phyloP scores from a whole-genome alignment of 1,284 basidiomycete genomes.

The Malassezia vespertilionis region DNA sequence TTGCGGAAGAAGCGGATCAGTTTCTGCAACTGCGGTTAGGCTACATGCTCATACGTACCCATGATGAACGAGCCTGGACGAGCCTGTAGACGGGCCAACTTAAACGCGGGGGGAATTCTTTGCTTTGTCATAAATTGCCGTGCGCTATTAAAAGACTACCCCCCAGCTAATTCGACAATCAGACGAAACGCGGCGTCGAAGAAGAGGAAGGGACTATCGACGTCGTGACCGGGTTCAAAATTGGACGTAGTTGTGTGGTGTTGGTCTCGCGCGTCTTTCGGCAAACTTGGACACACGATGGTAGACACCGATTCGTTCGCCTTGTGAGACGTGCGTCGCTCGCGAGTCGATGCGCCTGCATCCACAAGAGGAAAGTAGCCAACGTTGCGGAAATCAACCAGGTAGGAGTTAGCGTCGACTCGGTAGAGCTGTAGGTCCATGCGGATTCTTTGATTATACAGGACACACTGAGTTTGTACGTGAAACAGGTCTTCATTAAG shows the following conservation, averaged over 20 bases:
- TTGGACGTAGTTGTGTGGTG: too few species aligned
- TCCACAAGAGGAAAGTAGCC: constrained; percentile 56
- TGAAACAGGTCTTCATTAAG: constrained; percentile 65
- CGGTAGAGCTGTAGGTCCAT: constrained; percentile 97
- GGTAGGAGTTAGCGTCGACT: constrained; percentile 87
- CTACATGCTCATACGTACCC: not conserved
- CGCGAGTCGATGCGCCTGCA: not conserved
- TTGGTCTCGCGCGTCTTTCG: not conserved
- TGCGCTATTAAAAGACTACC: too few species aligned
- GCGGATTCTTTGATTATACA: constrained; percentile 48
- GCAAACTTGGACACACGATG: too few species aligned
- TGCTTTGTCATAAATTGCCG: too few species aligned
- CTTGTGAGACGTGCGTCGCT: too few species aligned
- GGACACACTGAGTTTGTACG: constrained; percentile 72
- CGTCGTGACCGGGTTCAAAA: too few species aligned
- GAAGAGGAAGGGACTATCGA: constrained; percentile 82
- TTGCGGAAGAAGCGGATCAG: constrained; percentile 9
- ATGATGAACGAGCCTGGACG: too few species aligned
- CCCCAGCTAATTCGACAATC: constrained; percentile 47
- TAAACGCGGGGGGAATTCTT: too few species aligned
- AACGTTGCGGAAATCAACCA: constrained; percentile 96
- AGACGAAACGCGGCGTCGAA: constrained; percentile 76
- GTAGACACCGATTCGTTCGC: too few species aligned
- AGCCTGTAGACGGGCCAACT: too few species aligned
- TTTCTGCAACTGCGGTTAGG: constrained; percentile 5